These are phyloP conservation scores for Peronosclerospora sorghi DNA, from an alignment of 352 stramenopile species.

Conservation along the genomic window DNA sequence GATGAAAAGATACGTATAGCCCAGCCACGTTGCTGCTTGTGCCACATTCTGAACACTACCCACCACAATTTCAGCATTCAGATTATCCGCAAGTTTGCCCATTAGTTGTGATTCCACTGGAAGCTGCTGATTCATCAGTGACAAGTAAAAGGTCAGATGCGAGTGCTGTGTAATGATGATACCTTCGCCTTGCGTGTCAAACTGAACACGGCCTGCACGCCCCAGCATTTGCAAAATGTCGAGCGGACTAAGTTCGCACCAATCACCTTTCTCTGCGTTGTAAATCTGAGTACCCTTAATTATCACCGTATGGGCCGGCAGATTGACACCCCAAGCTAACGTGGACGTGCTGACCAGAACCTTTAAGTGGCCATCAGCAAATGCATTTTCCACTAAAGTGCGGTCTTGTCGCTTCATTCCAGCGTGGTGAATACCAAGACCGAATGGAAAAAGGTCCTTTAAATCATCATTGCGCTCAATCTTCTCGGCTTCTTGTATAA, in stretches of 20 bases:
- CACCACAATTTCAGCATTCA: slow-evolving; percentile 98
- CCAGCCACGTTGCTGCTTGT: slow-evolving; percentile 96
- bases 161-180: slow-evolving; percentile 99
- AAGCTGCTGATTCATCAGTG: slow-evolving; percentile 98
- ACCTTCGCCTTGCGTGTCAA: slow-evolving; percentile 95
- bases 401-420: slow-evolving; percentile 96
- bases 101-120: slow-evolving; percentile 99
- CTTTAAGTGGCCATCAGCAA: slow-evolving; percentile 93
- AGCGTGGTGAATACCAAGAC: slow-evolving; percentile 99
- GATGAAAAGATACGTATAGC: slow-evolving; percentile 99
- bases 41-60: slow-evolving; percentile 91
- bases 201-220: slow-evolving; percentile 96
- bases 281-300: slow-evolving; percentile 99
- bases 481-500: slow-evolving; percentile 89
- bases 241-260: slow-evolving; percentile 96
- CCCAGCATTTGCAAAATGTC: slow-evolving; percentile 99
- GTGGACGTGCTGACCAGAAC: slow-evolving; percentile 98
- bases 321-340: slow-evolving; percentile 99
- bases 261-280: slow-evolving; percentile 95
- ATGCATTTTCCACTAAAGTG: slow-evolving; percentile 97
- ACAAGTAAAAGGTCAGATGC: slow-evolving; percentile 99
- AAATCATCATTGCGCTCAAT: slow-evolving; percentile 93
- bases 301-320: slow-evolving; percentile 99
- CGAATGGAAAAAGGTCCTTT: slow-evolving; percentile 97
- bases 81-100: slow-evolving; percentile 91